Base-by-base conservation (phyloP, 164 flowering plant species). In the Sextonia rubra region DNA sequence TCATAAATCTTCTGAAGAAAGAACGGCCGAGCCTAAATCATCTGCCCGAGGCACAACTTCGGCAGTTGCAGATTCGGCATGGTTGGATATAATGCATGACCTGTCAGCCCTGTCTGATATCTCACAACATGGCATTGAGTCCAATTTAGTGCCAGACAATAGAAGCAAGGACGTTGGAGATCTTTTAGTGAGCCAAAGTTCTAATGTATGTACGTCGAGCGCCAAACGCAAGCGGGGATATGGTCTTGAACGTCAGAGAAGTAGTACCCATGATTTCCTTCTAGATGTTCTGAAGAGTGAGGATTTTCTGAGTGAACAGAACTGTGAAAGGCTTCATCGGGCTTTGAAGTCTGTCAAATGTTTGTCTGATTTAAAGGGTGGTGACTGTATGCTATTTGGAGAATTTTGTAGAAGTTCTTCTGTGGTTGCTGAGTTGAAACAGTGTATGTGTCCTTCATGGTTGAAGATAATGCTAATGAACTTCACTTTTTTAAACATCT, bases 381-480 rank as follows among this genome's bases (percentile, higher is more conserved):
- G 56, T 20, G 30, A 69, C 26, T 75, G 77, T 29, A 64, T 75
- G 69, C 22, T 75, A 44, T 70, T 65, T 56, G 25, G 70, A 32
- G 77, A 75, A 55, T 63, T 75, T 22, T 14, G 37, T 30, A 75
- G 78, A 79, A 80, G 77, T 52, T 48, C 52, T 56, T 25, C 66
- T 24, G 3, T 17, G 62, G 75, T 60, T 49, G 71, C 66, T 47
- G 80, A n/a, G 47, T 60, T 44, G 12, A 70, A 47, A 74, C 83
- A 74, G 1, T 94, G 98, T 74, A 4, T 79, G 47, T 94, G 98
- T 72, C 97, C 97, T 25, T 15, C 72, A 12, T 94, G 98, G 97
- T 80, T 92, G 90, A 89, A 83, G 81, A 78, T 12, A 58, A 62
- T 84, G 4, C 52, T 91, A 80, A 89, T 85, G 78, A 77, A 84